Evolutionary conservation across 345 rosid genomes (phyloP), one percentile per base, ranked within the genome.

Genomic region (Firmiana major): DNA sequence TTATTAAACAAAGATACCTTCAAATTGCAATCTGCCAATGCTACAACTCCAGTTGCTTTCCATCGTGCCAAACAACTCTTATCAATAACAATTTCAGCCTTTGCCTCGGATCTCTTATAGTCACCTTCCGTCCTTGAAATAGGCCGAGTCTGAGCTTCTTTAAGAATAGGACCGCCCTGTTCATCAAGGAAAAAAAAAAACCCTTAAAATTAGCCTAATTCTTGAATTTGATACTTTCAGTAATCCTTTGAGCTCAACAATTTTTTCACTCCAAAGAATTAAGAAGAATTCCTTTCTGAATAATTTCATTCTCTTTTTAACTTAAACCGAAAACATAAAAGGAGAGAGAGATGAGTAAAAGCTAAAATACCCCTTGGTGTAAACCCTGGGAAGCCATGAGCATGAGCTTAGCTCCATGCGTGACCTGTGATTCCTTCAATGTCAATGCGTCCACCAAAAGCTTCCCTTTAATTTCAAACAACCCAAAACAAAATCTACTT

Each of bases 361-460:
- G 65, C 59, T 21, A 63, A 38, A 73, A 21, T 79, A 94, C 98
- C 97, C 99, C 99, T 89, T 93, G 97, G 78, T 95, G 99, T 21
- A 95, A 77, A 59, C 99, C 99, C 81, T 91, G 94, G 34, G 97
- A 89, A 53, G 94, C 98, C 86, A 93, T 79, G 64, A 95, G 95
- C 99, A 95, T 95, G 75, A 95, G 49, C 81, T 88, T 93, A 0
- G 95, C 95, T 66, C 99, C 99, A 87, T 73, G 86, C 0, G 60
- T 77, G 24, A 95, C 84, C 74, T 79, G 87, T 21, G 91, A 89
- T 73, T 89, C 86, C 79, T 79, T 84, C 92, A 95, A 68, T 22
- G 92, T 84, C 91, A 85, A 82, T 10, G 80, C 78, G n/a, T 95
- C 97, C 42, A 63, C 85, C 92, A 95, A 84, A 71, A 95, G 76